Evolutionary conservation across 2,329 filamentous ascomycete genomes (phyloP).

Genomic region (Ramularia endophylla): DNA sequence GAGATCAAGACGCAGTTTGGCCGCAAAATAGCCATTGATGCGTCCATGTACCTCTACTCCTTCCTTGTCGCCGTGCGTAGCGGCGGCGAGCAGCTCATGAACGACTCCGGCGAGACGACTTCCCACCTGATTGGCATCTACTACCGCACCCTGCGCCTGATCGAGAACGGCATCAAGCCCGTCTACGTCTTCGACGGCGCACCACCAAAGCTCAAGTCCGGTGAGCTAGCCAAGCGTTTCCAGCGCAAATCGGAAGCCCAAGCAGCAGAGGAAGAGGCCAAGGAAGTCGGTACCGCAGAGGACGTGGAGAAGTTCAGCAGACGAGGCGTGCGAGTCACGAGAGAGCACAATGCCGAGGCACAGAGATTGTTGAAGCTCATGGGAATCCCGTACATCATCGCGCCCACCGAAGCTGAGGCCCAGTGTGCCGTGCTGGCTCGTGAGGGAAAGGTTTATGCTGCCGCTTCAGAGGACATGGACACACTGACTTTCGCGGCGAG

Average conservation of each 20-base stretch:
- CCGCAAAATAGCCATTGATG: slow-evolving; percentile 64
- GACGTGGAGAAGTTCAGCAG: slow-evolving; percentile 98
- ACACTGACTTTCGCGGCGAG: slow-evolving; percentile 93
- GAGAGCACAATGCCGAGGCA: slow-evolving; percentile 94
- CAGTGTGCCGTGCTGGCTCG: slow-evolving; percentile 87
- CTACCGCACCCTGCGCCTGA: slow-evolving; percentile 95
- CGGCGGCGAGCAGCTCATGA: slow-evolving; percentile 93
- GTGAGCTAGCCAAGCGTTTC: slow-evolving; percentile 92
- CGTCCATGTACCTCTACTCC: slow-evolving; percentile 97
- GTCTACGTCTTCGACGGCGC: slow-evolving; percentile 97
- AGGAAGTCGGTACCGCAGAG: slow-evolving; percentile 92
- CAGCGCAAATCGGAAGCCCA: slow-evolving; percentile 90
- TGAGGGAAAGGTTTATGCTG: slow-evolving; percentile 92
- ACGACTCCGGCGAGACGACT: slow-evolving; percentile 90
- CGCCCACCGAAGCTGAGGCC: slow-evolving; percentile 93
- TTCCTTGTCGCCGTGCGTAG: slow-evolving; percentile 97
- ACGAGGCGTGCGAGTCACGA: slow-evolving; percentile 87
- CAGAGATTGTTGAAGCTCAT: slow-evolving; percentile 86
- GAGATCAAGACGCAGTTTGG: slow-evolving; percentile 99
- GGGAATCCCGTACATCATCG: slow-evolving; percentile 92
- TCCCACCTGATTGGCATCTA: slow-evolving; percentile 99
- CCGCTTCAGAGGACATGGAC: slow-evolving; percentile 98
- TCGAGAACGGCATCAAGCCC: slow-evolving; percentile 98
- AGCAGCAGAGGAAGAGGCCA: slow-evolving; percentile 87
- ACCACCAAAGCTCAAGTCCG: slow-evolving; percentile 94